Evolutionary conservation across 768 basidiomycete species (phyloP), one percentile per base, ranked within the genome.

Genomic region (Boletales sp.): DNA sequence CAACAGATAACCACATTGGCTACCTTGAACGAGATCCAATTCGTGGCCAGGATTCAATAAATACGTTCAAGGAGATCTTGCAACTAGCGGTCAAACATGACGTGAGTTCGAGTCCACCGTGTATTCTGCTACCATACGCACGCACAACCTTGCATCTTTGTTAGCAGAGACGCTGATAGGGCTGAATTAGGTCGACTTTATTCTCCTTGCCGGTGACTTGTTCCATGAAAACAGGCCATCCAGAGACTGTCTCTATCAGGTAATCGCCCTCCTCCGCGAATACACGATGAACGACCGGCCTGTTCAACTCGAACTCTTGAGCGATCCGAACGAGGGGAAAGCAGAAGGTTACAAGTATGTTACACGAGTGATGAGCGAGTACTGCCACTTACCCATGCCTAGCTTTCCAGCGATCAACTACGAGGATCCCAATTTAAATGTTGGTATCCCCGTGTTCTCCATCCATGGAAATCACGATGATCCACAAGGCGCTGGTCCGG

Each of bases 391-490:
- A 63, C 6, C 9, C n/a, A 29, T 18, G 2, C 19, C 7, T 58
- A 97, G 94, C 14, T 99, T 97, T 63, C 97, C 97, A 12, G 92
- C 93, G 1, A 73, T 99, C 55, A 98, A 99, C 67, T 97, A 97
- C 62, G 94, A 99, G 68, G 95, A 99, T 60, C 83, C 87, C 2
- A 98, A 99, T 65, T 76, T 97, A 49, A 99, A 99, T 65, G 79
- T 99, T 44, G 83, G 82, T 4, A 91, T 97, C n/a, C 97, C 97
- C 4, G 89, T 98, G 27, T 99, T 99, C 70, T 97, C 95, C 0
- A 98, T 99, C 45, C 97, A 99, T 62, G 97, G 97, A 38, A 99
- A 99, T 63, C 97, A 99, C 68, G 97, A 99, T 62, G 97, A 99
- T 61, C 97, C 97, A 31, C 97, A 98, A 71, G 97, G 97, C 17